These are phyloP conservation scores for Phytomonas francai DNA, from an alignment of 208 protist species.

Conservation along the genomic window DNA sequence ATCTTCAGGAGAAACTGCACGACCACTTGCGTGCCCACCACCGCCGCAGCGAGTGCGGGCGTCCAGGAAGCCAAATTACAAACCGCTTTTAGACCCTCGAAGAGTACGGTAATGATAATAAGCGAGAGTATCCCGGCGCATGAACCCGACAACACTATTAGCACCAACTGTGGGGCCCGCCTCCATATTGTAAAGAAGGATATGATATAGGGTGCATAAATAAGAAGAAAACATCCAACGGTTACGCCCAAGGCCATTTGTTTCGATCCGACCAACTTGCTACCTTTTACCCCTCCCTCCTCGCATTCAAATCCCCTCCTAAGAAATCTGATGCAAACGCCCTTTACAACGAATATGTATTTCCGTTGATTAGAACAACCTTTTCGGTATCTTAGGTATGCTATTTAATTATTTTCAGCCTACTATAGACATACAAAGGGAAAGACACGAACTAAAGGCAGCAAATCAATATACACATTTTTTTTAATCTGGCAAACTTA, in stretches of 20 bases:
- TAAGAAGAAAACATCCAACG: not conserved
- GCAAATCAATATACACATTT: not conserved
- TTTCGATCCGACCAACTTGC: not conserved
- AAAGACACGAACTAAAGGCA: not conserved
- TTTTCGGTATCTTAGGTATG: not conserved
- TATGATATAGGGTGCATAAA: not conserved
- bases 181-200: not conserved
- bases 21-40: constrained; percentile 22
- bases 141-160: not conserved
- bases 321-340: not conserved
- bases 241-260: not conserved
- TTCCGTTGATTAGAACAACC: not conserved
- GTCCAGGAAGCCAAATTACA: not conserved
- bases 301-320: not conserved
- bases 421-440: not conserved
- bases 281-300: not conserved
- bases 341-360: not conserved
- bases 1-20: constrained; percentile 18
- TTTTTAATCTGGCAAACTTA: not conserved
- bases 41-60: not conserved
- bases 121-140: not conserved
- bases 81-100: not conserved
- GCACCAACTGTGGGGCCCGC: not conserved
- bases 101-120: not conserved
- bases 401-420: not conserved